phyloP scores from a whole-genome alignment of 768 basidiomycete genomes.

The Lentinula boryana region DNA sequence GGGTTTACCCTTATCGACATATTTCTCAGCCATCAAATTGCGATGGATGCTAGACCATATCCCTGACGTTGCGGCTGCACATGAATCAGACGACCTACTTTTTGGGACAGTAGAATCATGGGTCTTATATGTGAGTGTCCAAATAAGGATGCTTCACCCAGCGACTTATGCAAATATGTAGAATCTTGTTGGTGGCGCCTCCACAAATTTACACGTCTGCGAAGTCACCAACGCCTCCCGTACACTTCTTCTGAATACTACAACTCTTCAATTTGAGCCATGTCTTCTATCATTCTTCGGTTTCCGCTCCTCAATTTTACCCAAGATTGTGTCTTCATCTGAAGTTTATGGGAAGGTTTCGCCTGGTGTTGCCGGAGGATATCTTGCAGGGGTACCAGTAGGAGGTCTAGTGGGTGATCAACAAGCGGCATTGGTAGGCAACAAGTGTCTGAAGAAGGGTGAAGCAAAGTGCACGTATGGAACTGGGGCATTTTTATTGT shows the following conservation, averaged over 20 bases:
- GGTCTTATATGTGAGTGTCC: conserved; percentile 72
- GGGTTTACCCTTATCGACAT: conserved; percentile 92
- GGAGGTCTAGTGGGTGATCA: conserved; percentile 97
- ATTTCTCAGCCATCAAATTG: conserved; percentile 96
- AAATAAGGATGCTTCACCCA: neutral
- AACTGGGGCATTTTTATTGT: conserved; percentile 93
- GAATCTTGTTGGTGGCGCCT: conserved; percentile 79
- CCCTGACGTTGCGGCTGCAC: conserved; percentile 68
- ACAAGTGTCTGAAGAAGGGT: conserved; percentile 87
- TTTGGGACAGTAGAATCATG: conserved; percentile 98
- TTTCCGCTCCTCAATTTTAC: conserved; percentile 71
- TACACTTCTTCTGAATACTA: conserved; percentile 84
- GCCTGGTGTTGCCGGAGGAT: conserved; percentile 58
- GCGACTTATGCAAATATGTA: conserved; percentile 19
- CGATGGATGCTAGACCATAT: conserved; percentile 95
- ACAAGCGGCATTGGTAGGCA: conserved; percentile 93
- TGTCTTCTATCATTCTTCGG: conserved; percentile 84
- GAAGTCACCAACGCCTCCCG: conserved; percentile 97
- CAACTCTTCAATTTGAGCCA: conserved; percentile 77
- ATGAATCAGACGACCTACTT: conserved; percentile 72
- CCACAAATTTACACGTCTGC: conserved; percentile 71
- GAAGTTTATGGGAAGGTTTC: conserved; percentile 85
- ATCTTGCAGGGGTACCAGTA: conserved; percentile 73
- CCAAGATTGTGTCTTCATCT: conserved; percentile 84
- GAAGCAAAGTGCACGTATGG: conserved; percentile 99